Evolutionary conservation across 306 rosid genomes (phyloP), one percentile per base, ranked within the genome.

Genomic region (Cucurbita moschata): DNA sequence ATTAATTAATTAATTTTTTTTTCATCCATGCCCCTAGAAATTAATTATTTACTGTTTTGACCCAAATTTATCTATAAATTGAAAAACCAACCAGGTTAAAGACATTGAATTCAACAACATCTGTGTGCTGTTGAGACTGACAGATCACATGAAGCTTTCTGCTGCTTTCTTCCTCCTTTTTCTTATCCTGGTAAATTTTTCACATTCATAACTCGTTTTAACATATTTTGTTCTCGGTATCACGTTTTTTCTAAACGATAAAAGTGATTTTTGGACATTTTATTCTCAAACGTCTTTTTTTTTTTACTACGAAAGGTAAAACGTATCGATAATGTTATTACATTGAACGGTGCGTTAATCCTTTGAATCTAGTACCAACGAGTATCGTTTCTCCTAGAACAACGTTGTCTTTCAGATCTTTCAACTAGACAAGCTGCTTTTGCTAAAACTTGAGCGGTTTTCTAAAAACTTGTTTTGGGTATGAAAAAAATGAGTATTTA

Each of bases 181-280:
- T 58, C 78, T 81, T 35, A 67, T 81, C n/a, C 38, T 73, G 78
- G 84, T 81, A 73, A 77, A 42, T 12, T 55, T 21, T 18, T 2
- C 64, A 37, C 7, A 21, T 5, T 0, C 18, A 23, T 1, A 26
- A 7, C 69, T 14, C 44, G 21, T 61, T 19, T 19, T 0, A 3
- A 13, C 0, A 37, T 38, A 7, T 13, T 10, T 15, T 62, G 7
- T 44, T 40, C 16, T 47, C 2, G 0, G 10, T 10, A 0, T 46
- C 12, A 9, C 14, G 12, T 46, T 6, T 46, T 7, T 7, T 46
- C 50, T 10, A 14, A 5, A 39, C 7, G 42, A 39, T 39, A 4
- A 39, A 39, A 39, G 14, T 63, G 1, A 1, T 3, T 13, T n/a
- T 15, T 63, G 4, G 1, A 4, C 15, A n/a, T 13, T 54, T 46